Evolutionary conservation across 2,329 filamentous ascomycete species (phyloP).

Genomic region (Lachnellula suecica): DNA sequence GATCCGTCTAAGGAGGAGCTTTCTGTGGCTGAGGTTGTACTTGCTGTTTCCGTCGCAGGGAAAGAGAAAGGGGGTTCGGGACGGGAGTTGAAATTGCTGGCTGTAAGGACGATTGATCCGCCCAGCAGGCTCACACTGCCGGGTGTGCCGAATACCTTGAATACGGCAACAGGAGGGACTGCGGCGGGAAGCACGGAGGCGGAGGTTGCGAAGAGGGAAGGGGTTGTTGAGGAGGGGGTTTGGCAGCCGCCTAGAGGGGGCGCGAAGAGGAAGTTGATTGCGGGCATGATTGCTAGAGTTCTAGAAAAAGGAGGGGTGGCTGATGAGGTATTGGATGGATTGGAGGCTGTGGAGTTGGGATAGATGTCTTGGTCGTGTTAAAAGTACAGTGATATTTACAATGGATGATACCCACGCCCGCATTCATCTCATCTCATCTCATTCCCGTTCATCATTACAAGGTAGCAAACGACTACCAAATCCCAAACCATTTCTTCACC

Average conservation of each 20-base stretch:
- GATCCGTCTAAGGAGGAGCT: slow-evolving; percentile 91
- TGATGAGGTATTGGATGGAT: slow-evolving; percentile 79
- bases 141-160: slow-evolving; percentile 64
- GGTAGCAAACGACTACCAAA: slow-evolving; percentile 56
- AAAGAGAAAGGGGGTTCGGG: slow-evolving; percentile 43
- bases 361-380: slow-evolving; percentile 7
- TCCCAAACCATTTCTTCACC: slow-evolving; percentile 80
- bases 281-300: slow-evolving; percentile 73
- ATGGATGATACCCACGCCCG: slow-evolving; percentile 16
- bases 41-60: slow-evolving; percentile 75
- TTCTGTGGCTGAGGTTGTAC: slow-evolving; percentile 83
- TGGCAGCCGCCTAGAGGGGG: slow-evolving; percentile 87
- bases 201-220: slow-evolving; percentile 45
- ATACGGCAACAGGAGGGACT: slow-evolving; percentile 49
- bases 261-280: slow-evolving; percentile 71
- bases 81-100: slow-evolving; percentile 57
- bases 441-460: too few relatives aligned
- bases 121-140: slow-evolving; percentile 72
- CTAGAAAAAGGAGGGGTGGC: slow-evolving; percentile 77
- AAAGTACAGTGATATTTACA: slow-evolving; percentile 13
- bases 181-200: slow-evolving; percentile 38
- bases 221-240: slow-evolving; percentile 65
- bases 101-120: slow-evolving; percentile 72
- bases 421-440: slow-evolving; percentile 3
- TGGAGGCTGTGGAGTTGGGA: slow-evolving; percentile 72